Evolutionary conservation across 352 stramenopile species (phyloP).

Genomic region (Thraustochytrium sp.): DNA sequence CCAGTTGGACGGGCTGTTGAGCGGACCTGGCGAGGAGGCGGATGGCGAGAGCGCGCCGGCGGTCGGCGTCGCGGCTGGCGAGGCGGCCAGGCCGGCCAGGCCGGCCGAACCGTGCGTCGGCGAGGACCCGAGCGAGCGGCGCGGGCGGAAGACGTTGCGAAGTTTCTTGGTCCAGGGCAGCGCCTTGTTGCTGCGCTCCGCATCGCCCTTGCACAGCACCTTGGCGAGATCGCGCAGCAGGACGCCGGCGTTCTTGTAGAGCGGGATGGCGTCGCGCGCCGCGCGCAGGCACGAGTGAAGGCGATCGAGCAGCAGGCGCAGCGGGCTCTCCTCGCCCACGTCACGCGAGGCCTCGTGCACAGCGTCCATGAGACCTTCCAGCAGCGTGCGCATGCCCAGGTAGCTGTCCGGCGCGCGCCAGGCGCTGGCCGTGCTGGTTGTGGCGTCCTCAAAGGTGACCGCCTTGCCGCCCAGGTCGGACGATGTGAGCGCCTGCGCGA

Average conservation of each 20-base stretch:
- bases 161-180: conserved; percentile 24
- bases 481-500: no score
- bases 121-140: background rate
- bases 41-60: no score
- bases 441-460: background rate
- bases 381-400: background rate
- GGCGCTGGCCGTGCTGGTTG: background rate
- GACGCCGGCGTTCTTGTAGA: background rate
- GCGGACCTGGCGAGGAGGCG: no score
- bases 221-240: background rate
- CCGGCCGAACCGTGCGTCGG: no score
- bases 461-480: no score
- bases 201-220: background rate
- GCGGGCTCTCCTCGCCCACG: background rate
- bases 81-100: no score
- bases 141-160: conserved; percentile 1
- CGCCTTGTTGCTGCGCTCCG: background rate
- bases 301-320: background rate
- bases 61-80: no score
- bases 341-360: background rate
- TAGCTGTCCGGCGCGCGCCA: conserved; percentile 27
- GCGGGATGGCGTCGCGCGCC: background rate
- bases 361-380: conserved; percentile 28
- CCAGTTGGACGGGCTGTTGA: no score
- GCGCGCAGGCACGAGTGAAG: background rate